Percentiles rank a stretch among this genome's conserved stretches.
Evolutionary conservation across 1,139 yeast genomes (phyloP).

Genomic region (Debaryomyces fabryi): DNA sequence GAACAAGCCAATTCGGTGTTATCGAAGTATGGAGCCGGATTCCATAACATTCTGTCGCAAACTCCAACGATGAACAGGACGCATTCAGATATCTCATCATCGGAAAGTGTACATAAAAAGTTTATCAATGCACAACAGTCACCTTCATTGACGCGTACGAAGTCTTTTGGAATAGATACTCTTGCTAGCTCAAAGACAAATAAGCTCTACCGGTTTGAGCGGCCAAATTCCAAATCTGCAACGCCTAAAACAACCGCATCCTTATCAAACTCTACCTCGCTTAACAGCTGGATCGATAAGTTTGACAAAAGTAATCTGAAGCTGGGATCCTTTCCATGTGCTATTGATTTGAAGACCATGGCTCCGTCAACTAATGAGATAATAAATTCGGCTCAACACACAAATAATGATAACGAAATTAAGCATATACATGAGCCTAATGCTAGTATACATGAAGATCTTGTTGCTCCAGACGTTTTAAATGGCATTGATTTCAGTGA

Average conservation of each 20-base stretch:
- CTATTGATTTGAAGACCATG: not conserved
- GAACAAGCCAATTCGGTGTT: constrained; percentile 42
- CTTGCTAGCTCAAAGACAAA: constrained; percentile 10
- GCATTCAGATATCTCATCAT: constrained; percentile 29
- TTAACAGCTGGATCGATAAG: constrained; percentile 38
- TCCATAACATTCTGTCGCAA: constrained; percentile 27
- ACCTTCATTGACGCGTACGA: constrained; percentile 31
- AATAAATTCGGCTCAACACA: not conserved
- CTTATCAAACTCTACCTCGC: constrained; percentile 12
- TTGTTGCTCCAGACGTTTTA: not conserved
- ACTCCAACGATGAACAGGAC: constrained; percentile 30
- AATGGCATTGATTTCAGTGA: constrained; percentile 20
- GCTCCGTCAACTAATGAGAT: not conserved
- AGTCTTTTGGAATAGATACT: constrained; percentile 30
- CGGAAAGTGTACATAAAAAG: constrained; percentile 14
- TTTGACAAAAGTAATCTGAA: constrained; percentile 25
- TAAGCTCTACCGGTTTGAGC: constrained; percentile 5
- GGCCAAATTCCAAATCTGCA: constrained; percentile 2
- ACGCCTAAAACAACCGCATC: constrained; percentile 10
- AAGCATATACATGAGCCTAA: not conserved
- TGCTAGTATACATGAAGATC: not conserved
- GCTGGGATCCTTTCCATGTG: not conserved
- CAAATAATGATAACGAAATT: not conserved
- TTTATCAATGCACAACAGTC: constrained; percentile 13
- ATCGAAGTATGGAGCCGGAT: constrained; percentile 41